Evolutionary conservation across 805 yeast genomes (phyloP).

Genomic region (Cyberlindnera maritima): DNA sequence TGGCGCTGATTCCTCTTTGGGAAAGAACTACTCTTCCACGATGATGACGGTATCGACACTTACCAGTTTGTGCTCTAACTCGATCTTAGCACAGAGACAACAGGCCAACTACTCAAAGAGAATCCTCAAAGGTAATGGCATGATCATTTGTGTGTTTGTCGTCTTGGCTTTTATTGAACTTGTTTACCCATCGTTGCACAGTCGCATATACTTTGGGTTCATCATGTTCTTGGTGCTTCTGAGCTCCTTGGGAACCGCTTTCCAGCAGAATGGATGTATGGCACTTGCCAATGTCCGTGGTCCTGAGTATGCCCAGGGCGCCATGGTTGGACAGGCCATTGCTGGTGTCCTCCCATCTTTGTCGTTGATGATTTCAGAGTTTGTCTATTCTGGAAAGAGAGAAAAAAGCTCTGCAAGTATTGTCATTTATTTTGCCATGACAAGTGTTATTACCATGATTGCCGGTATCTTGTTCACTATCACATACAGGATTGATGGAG

Average conservation of each 20-base stretch:
- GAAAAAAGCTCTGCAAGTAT: constrained; percentile 27
- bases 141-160: constrained; percentile 57
- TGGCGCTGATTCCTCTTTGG: constrained; percentile 44
- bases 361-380: constrained; percentile 55
- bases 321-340: constrained; percentile 92
- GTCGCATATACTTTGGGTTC: constrained; percentile 37
- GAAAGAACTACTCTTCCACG: constrained; percentile 67
- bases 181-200: constrained; percentile 20
- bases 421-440: constrained; percentile 46
- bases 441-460: constrained; percentile 43
- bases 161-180: constrained; percentile 25
- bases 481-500: constrained; percentile 28
- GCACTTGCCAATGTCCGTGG: constrained; percentile 81
- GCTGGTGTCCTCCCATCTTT: constrained; percentile 91
- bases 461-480: constrained; percentile 41
- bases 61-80: constrained; percentile 57
- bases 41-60: constrained; percentile 87
- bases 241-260: constrained; percentile 73
- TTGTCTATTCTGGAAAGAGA: constrained; percentile 26
- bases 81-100: constrained; percentile 65
- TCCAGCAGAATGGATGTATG: constrained; percentile 87
- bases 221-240: constrained; percentile 61
- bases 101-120: constrained; percentile 54
- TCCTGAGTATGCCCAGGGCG: constrained; percentile 77
- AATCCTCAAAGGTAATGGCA: constrained; percentile 54